A percentile compares a stretch with the other conserved stretches of the same genome.
Conservation (phyloP, 208 protist species). For the Crithidia acanthocephali region DNA sequence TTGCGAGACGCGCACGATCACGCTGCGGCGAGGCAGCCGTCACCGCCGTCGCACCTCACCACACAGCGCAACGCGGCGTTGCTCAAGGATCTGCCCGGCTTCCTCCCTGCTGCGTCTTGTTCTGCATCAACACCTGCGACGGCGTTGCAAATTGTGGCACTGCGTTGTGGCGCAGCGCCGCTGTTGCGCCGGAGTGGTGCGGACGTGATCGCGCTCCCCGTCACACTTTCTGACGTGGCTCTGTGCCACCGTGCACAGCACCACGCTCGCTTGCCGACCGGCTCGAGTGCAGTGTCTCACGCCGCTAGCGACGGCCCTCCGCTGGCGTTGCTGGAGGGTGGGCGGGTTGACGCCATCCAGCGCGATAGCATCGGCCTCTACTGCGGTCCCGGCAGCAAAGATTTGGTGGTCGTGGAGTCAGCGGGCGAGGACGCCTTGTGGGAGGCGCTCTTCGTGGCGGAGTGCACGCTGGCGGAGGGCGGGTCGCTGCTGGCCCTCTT, state of each 20-base stretch:
- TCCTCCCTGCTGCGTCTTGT: background rate
- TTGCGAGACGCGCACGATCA: background rate
- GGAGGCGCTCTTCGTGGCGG: constrained; percentile 28
- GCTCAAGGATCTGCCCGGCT: constrained; percentile 25
- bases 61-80: background rate
- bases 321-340: constrained; percentile 1
- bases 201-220: constrained; percentile 8
- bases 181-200: background rate
- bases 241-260: constrained; percentile 17
- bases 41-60: background rate
- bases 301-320: background rate
- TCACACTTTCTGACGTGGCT: constrained; percentile 23
- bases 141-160: constrained; percentile 15
- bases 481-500: constrained; percentile 21
- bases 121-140: background rate
- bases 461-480: constrained; percentile 18
- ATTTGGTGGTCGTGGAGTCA: constrained; percentile 25
- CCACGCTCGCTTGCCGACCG: constrained; percentile 12
- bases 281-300: background rate
- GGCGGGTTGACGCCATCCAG: background rate
- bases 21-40: background rate
- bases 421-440: constrained; percentile 18
- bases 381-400: constrained; percentile 31
- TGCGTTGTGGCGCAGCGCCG: background rate
- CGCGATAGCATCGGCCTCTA: constrained; percentile 21